Conservation (phyloP, 2,329 filamentous ascomycete genomes). For the Trichoderma arundinaceum region DNA sequence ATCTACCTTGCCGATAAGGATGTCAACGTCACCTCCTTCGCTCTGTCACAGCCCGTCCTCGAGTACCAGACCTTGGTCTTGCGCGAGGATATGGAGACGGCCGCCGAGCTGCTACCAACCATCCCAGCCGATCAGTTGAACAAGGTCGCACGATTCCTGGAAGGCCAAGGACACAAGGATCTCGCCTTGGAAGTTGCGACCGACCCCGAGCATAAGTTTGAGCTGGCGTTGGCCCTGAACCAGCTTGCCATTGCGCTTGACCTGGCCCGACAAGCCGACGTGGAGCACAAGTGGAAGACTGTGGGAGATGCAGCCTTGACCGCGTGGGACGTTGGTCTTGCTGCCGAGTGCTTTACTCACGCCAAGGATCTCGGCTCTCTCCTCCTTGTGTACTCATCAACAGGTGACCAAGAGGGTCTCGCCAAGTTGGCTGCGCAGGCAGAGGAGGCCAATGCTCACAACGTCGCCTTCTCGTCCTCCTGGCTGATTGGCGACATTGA, state of each 20-base stretch:
- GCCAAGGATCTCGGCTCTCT: slow-evolving; percentile 90
- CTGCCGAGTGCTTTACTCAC: slow-evolving; percentile 89
- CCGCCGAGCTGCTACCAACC: slow-evolving; percentile 79
- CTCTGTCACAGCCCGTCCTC: slow-evolving; percentile 87
- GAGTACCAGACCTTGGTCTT: slow-evolving; percentile 97
- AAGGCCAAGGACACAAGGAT: slow-evolving; percentile 97
- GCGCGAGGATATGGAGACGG: slow-evolving; percentile 89
- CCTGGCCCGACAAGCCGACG: slow-evolving; percentile 80
- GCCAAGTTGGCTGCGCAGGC: slow-evolving; percentile 75
- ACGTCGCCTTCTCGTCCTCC: slow-evolving; percentile 87
- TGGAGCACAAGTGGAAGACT: slow-evolving; percentile 98
- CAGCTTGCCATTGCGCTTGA: slow-evolving; percentile 85
- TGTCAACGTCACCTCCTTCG: slow-evolving; percentile 87
- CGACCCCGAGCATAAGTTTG: slow-evolving; percentile 95
- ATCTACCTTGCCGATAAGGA: slow-evolving; percentile 97
- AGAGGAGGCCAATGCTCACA: slow-evolving; percentile 78
- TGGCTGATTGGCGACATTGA: slow-evolving; percentile 87
- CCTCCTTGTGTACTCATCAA: slow-evolving; percentile 86
- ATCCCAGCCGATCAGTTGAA: slow-evolving; percentile 95
- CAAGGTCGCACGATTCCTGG: slow-evolving; percentile 96
- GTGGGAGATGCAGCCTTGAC: slow-evolving; percentile 89
- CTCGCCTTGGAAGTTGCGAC: slow-evolving; percentile 93
- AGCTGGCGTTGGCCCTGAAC: slow-evolving; percentile 81
- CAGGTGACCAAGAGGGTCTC: slow-evolving; percentile 77
- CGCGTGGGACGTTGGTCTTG: slow-evolving; percentile 84